phyloP scores from a whole-genome alignment of 371 early-diverging fungal genomes.

The Neoconidiobolus thromboides region DNA sequence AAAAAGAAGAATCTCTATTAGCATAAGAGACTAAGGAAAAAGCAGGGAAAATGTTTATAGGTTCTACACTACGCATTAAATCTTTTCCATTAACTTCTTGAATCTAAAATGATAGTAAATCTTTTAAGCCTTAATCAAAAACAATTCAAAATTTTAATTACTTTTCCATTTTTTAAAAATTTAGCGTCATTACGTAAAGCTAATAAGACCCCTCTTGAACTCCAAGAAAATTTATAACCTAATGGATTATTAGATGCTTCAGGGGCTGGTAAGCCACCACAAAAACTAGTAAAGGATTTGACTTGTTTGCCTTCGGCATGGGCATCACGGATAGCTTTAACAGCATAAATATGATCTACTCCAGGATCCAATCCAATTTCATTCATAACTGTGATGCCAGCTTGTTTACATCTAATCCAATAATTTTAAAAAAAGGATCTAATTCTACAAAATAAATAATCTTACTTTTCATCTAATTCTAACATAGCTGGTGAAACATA shows the following conservation, averaged over 20 bases:
- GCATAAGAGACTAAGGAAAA: constrained; percentile 77
- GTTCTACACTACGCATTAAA: constrained; percentile 72
- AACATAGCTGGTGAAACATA: constrained; percentile 81
- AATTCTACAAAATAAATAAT: neutral
- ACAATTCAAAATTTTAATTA: constrained; percentile 15
- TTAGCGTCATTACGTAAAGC: constrained; percentile 84
- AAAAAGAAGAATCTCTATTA: constrained; percentile 93
- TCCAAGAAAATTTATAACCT: constrained; percentile 98
- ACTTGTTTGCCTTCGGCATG: constrained; percentile 74
- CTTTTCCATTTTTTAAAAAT: constrained; percentile 74
- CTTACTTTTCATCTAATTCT: constrained; percentile 55
- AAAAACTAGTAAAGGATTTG: constrained; percentile 82
- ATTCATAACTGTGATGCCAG: constrained; percentile 69
- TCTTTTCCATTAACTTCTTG: constrained; percentile 80
- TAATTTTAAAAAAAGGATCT: constrained; percentile 9
- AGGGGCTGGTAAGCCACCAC: constrained; percentile 97
- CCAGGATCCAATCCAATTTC: constrained; percentile 92
- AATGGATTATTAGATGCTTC: constrained; percentile 93
- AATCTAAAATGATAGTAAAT: constrained; percentile 16
- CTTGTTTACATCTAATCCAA: constrained; percentile 63
- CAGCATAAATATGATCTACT: constrained; percentile 81
- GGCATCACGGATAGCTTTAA: constrained; percentile 70
- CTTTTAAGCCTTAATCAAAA: constrained; percentile 17
- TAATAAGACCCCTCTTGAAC: constrained; percentile 83
- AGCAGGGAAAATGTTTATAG: constrained; percentile 73